phyloP scores from a whole-genome alignment of 208 protist genomes.

The Leishmania tropica region DNA sequence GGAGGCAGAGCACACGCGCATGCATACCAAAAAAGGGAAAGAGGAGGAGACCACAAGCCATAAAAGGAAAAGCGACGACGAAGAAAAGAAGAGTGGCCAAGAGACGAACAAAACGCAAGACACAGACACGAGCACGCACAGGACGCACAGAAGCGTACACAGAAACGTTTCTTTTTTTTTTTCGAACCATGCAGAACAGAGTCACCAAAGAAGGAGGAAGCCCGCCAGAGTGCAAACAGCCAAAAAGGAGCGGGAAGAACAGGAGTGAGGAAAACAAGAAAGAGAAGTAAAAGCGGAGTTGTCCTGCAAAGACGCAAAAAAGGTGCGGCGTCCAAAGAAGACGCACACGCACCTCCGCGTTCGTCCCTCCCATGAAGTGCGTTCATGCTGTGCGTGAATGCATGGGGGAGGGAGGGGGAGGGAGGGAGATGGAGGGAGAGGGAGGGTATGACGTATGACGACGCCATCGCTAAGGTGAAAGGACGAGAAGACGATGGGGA shows the following conservation, averaged over 20 bases:
- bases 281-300: constrained; percentile 1
- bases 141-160: neutral
- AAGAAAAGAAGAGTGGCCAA: neutral
- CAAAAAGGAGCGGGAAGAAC: neutral
- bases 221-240: neutral
- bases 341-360: too few relatives aligned
- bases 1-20: neutral
- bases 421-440: too few relatives aligned
- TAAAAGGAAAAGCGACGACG: neutral
- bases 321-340: constrained; percentile 2
- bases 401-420: neutral
- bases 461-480: constrained; percentile 23
- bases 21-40: constrained; percentile 9
- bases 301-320: constrained; percentile 19
- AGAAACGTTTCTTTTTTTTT: neutral
- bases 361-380: neutral
- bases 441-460: too few relatives aligned
- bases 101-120: neutral
- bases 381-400: neutral
- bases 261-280: neutral
- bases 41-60: constrained; percentile 1
- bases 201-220: neutral
- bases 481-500: neutral
- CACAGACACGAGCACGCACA: neutral
- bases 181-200: neutral